phyloP scores from a whole-genome alignment of 805 yeast species.

The Komagataella kurtzmanii region DNA sequence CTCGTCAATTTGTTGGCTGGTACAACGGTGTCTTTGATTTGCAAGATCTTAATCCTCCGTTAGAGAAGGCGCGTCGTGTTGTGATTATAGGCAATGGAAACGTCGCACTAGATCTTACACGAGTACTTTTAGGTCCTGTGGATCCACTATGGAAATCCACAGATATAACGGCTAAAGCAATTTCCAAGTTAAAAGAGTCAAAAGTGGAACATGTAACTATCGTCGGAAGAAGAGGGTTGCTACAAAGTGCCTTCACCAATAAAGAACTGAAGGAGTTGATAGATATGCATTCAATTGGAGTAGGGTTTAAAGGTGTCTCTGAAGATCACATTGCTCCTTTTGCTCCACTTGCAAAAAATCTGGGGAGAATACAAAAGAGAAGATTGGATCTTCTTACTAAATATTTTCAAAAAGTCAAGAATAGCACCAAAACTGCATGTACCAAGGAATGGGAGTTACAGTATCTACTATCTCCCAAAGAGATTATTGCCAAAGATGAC shows the following conservation, averaged over 20 bases:
- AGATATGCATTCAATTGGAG: constrained; percentile 36
- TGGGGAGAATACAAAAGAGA: constrained; percentile 49
- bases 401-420: constrained; percentile 15
- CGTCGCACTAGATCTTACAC: constrained; percentile 84
- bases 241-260: constrained; percentile 82
- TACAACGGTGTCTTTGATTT: constrained; percentile 80
- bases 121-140: constrained; percentile 54
- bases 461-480: constrained; percentile 54
- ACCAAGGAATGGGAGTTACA: constrained; percentile 49
- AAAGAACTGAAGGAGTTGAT: constrained; percentile 83
- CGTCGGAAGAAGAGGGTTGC: constrained; percentile 76
- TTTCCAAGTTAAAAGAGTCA: constrained; percentile 34
- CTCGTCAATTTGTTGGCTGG: constrained; percentile 90
- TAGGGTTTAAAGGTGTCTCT: constrained; percentile 31
- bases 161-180: constrained; percentile 58
- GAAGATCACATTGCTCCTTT: constrained; percentile 19
- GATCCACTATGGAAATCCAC: constrained; percentile 44
- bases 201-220: constrained; percentile 53
- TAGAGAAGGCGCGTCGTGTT: constrained; percentile 48
- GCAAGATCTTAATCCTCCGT: constrained; percentile 35
- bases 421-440: constrained; percentile 2
- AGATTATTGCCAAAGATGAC: constrained; percentile 25
- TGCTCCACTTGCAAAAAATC: constrained; percentile 12
- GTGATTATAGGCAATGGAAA: constrained; percentile 93
- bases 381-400: constrained; percentile 50